phyloP scores from a whole-genome alignment of 2,329 filamentous ascomycete genomes.

The Zymoseptoria passerinii region DNA sequence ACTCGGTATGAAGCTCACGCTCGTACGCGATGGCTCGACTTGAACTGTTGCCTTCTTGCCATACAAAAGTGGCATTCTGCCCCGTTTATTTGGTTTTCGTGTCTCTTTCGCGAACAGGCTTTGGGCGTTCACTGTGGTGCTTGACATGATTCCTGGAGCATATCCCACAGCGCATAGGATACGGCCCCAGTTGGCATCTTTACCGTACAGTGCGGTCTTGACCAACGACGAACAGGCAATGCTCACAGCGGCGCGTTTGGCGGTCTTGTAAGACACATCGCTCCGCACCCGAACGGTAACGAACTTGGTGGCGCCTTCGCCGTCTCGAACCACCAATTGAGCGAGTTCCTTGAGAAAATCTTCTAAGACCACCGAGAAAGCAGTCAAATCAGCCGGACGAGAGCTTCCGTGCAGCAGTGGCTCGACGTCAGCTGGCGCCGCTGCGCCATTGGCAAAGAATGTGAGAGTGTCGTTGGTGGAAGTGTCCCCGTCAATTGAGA shows the following conservation, averaged over 20 bases:
- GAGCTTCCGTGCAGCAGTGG: constrained; percentile 1
- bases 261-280: constrained; percentile 34
- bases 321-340: constrained; percentile 88
- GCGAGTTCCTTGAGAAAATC: constrained; percentile 76
- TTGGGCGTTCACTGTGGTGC: constrained; percentile 14
- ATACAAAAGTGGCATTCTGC: constrained; percentile 11
- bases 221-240: constrained; percentile 90
- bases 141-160: constrained; percentile 47
- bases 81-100: not conserved
- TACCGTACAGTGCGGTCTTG: constrained; percentile 94
- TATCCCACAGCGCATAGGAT: constrained; percentile 94
- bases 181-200: constrained; percentile 97
- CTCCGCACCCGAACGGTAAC: constrained; percentile 71
- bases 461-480: constrained; percentile 96
- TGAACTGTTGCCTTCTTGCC: constrained; percentile 27
- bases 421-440: constrained; percentile 30
- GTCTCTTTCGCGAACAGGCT: not conserved
- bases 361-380: constrained; percentile 63
- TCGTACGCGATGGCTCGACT: constrained; percentile 62
- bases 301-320: constrained; percentile 96
- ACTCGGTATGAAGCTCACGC: constrained; percentile 67
- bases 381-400: constrained; percentile 47
- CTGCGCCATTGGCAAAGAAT: constrained; percentile 89
- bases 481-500: constrained; percentile 93
- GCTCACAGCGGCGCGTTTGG: constrained; percentile 71